These are phyloP conservation scores for Verbena officinalis DNA, from an alignment of 257 asterid species.

Conservation along the genomic window DNA sequence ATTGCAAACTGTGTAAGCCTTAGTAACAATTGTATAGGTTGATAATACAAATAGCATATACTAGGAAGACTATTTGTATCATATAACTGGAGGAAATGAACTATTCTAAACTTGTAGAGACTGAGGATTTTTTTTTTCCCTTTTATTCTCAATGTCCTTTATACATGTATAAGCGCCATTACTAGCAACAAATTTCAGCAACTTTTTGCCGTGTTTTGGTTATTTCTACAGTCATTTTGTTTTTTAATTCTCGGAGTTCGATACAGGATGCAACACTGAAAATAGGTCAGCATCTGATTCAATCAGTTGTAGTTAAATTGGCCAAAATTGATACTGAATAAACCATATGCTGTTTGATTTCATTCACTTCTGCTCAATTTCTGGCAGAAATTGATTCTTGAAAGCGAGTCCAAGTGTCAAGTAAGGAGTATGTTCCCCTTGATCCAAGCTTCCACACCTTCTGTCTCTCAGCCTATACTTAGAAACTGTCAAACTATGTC, in stretches of 20 bases:
- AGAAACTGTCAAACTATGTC: neutral
- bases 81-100: neutral
- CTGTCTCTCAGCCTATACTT: neutral
- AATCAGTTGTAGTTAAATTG: neutral
- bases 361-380: neutral
- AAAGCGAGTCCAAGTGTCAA: too few species aligned
- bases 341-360: neutral
- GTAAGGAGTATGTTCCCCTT: neutral
- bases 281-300: neutral
- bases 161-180: neutral
- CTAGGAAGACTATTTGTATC: constrained; percentile 1
- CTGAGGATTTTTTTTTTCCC: neutral
- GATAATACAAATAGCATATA: neutral
- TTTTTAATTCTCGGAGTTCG: neutral
- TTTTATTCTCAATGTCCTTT: neutral
- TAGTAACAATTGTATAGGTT: neutral
- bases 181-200: neutral
- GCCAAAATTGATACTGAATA: neutral
- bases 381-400: neutral
- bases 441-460: neutral
- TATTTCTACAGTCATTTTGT: too few species aligned
- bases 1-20: constrained; percentile 17
- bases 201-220: neutral
- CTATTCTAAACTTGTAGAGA: neutral
- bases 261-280: neutral